Conservation (phyloP, 371 early-diverging fungal species). For the Syncephalastrum monosporum region DNA sequence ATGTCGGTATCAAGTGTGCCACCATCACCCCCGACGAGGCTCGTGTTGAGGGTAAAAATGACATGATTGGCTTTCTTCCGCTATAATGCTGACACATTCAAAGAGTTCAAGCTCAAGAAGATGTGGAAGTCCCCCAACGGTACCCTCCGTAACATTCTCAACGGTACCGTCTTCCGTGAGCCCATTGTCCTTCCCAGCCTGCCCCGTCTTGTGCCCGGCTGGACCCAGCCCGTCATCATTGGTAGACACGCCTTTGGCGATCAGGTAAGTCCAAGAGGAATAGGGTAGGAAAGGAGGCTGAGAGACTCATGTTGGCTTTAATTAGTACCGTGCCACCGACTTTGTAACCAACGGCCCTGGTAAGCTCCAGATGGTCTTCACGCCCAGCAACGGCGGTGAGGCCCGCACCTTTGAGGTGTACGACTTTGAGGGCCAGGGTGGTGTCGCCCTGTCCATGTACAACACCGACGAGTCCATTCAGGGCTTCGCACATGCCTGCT, state of each 20-base stretch:
- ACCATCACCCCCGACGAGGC: constrained; percentile 98
- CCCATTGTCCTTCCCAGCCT: constrained; percentile 89
- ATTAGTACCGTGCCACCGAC: constrained; percentile 94
- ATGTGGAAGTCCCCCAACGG: constrained; percentile 99
- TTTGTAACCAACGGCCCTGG: constrained; percentile 89
- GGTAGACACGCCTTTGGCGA: constrained; percentile 97
- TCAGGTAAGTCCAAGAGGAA: constrained; percentile 62
- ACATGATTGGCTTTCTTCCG: neutral
- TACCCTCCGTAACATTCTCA: constrained; percentile 94
- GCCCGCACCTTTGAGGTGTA: constrained; percentile 68
- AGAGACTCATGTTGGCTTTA: neutral
- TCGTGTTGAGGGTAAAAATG: constrained; percentile 80
- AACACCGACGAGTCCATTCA: constrained; percentile 89
- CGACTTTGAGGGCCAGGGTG: constrained; percentile 76
- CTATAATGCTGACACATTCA: constrained; percentile 1
- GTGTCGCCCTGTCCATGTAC: constrained; percentile 96
- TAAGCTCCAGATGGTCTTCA: constrained; percentile 85
- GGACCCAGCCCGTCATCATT: constrained; percentile 94
- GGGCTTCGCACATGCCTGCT: constrained; percentile 94
- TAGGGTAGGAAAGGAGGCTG: neutral
- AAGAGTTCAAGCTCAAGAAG: constrained; percentile 91
- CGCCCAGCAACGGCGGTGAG: constrained; percentile 73
- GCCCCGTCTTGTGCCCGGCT: constrained; percentile 91
- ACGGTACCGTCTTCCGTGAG: constrained; percentile 98
- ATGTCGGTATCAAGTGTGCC: constrained; percentile 98